Conservation (phyloP, 768 basidiomycete genomes). For the Punctularia strigosozonata region DNA sequence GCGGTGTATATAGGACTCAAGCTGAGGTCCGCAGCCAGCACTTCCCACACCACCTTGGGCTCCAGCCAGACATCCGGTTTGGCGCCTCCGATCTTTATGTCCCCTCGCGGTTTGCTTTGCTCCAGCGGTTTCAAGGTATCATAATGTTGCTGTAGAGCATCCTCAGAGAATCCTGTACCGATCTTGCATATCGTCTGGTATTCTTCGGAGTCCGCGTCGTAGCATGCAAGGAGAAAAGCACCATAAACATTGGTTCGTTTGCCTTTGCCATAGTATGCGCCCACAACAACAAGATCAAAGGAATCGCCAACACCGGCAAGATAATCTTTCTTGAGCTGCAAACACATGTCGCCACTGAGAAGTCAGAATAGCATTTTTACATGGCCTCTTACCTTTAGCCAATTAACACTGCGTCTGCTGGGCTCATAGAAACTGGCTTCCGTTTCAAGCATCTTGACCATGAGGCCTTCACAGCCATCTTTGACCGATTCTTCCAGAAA, state of each 20-base stretch:
- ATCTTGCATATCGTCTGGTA: constrained; percentile 99
- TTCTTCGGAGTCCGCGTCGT: constrained; percentile 87
- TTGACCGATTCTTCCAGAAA: constrained; percentile 97
- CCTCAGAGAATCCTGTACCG: constrained; percentile 96
- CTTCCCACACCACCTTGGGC: constrained; percentile 96
- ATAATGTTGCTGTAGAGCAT: constrained; percentile 70
- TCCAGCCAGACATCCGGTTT: constrained; percentile 99
- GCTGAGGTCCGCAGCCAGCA: constrained; percentile 92
- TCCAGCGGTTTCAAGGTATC: constrained; percentile 75
- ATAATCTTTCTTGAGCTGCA: constrained; percentile 96
- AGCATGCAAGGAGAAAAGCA: constrained; percentile 95
- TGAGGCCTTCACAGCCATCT: constrained; percentile 96
- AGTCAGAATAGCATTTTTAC: background rate
- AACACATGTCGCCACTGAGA: background rate
- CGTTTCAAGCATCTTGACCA: constrained; percentile 97
- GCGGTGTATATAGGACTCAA: constrained; percentile 96
- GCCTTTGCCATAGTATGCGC: constrained; percentile 94
- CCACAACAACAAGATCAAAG: constrained; percentile 94
- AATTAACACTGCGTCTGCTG: constrained; percentile 89
- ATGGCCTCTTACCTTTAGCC: constrained; percentile 72
- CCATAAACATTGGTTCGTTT: constrained; percentile 97
- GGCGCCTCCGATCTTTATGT: constrained; percentile 82
- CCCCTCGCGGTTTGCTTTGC: constrained; percentile 54
- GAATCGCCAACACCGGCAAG: constrained; percentile 94
- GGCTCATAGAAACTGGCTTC: constrained; percentile 93